Percentiles rank a stretch among this genome's conserved stretches.
Conservation (phyloP, 1,284 basidiomycete genomes). For the Tilletia caries region DNA sequence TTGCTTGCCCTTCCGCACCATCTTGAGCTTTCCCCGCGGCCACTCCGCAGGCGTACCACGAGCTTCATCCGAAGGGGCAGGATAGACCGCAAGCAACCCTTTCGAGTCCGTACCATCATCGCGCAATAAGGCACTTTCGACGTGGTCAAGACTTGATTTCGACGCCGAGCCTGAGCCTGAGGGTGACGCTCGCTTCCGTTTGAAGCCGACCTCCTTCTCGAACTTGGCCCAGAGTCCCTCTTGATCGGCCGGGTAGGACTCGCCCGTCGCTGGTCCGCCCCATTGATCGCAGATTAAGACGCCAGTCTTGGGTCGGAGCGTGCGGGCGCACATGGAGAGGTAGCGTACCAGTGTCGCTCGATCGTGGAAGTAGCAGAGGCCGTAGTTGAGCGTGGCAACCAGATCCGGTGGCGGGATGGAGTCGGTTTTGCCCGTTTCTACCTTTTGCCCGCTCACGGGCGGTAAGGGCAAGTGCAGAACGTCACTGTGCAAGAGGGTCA, state of each 20-base stretch:
- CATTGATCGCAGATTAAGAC: slow-evolving; percentile 44
- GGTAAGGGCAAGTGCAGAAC: slow-evolving; percentile 37
- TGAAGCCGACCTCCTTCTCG: slow-evolving; percentile 19
- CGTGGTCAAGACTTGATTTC: slow-evolving; percentile 12
- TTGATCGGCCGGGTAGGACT: slow-evolving; percentile 25
- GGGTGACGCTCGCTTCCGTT: neutral
- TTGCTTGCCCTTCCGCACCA: slow-evolving; percentile 33
- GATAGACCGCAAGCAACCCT: neutral
- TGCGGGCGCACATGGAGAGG: slow-evolving; percentile 23
- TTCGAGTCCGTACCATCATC: neutral
- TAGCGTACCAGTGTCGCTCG: slow-evolving; percentile 33
- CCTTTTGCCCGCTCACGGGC: slow-evolving; percentile 10
- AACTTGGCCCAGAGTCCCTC: slow-evolving; percentile 19
- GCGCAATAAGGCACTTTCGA: slow-evolving; percentile 16
- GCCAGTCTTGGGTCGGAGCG: slow-evolving; percentile 34
- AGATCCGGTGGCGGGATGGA: slow-evolving; percentile 26
- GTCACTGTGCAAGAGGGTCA: slow-evolving; percentile 39
- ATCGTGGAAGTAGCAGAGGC: slow-evolving; percentile 44
- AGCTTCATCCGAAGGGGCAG: slow-evolving; percentile 13
- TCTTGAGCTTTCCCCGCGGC: slow-evolving; percentile 39
- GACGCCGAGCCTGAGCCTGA: neutral
- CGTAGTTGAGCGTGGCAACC: slow-evolving; percentile 43
- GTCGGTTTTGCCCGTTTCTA: slow-evolving; percentile 5
- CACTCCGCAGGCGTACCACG: slow-evolving; percentile 32
- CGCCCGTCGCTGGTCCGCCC: slow-evolving; percentile 35